Evolutionary conservation across 257 asterid species (phyloP), one percentile per base, ranked within the genome.

Genomic region (Plantago major): DNA sequence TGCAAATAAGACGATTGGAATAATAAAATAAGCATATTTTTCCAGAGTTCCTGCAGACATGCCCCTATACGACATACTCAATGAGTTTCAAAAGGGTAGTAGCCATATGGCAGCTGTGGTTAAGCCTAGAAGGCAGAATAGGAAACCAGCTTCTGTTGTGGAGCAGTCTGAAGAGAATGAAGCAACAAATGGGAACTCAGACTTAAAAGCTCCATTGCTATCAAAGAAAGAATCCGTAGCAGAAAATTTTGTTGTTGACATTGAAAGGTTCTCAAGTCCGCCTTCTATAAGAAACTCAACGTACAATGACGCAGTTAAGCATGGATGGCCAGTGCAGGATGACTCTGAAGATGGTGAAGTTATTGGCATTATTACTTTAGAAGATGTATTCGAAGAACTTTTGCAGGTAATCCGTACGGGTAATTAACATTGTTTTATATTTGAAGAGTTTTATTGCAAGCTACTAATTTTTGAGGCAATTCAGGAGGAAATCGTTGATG

Each of bases 21-120:
- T 67, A 44, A 67, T 54, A 67, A 71, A 53, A 33, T 10, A 16
- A 44, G 42, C 33, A 22, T 6, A 16, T 54, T 67, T 17, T 51
- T 54, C 28, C 94, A 86, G 97, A 72, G 96, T 90, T 73, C 95
- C 96, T 46, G 79, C 90, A 72, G 90, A 85, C 77, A 83, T 90
- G 96, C 96, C 97, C 10, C 78, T 90, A 42, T 90, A 90, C 50
- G 97, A 90, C 82, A 90, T 90, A 69, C 82, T 90, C 17, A 87
- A 87, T 17, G 95, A 87, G 76, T 90, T 90, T 58, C 97, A 85
- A 53, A 85, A 90, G 70, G 96, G 96, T 18, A 75, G 90, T 78
- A 87, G 97, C 63, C 97, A 90, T 59, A 85, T 90, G 97, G 96
- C 97, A 46, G 96, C 90, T 53, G 97, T 90, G 42, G 89, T 90